A percentile compares a stretch with the other conserved stretches of the same genome.
These are phyloP conservation scores for Thielaviopsis musarum DNA, from an alignment of 2,329 filamentous ascomycete species.

Conservation along the genomic window DNA sequence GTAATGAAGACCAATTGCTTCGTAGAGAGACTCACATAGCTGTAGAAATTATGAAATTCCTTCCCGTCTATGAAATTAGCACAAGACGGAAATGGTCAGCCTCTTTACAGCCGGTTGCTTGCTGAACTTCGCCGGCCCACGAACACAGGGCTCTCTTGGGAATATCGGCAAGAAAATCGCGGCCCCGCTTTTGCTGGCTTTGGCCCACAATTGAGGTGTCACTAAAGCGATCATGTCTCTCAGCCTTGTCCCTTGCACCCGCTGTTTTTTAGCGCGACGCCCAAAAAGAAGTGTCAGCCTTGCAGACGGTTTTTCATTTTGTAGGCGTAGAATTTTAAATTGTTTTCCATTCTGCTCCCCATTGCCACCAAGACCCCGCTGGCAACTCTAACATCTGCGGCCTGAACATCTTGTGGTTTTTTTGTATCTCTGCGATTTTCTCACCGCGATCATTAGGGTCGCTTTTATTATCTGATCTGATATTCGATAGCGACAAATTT, in stretches of 20 bases:
- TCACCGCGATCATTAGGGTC: background rate
- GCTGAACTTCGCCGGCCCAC: background rate
- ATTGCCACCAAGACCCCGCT: background rate
- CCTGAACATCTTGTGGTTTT: background rate
- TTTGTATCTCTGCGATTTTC: background rate
- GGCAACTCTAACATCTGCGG: background rate
- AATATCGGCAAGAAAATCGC: background rate
- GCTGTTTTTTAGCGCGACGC: background rate
- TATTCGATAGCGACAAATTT: background rate
- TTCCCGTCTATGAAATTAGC: background rate
- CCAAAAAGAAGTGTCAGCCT: conserved; percentile 4
- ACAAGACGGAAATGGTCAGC: background rate
- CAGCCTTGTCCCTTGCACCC: background rate
- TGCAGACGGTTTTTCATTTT: background rate
- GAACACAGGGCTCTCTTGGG: background rate
- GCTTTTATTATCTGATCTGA: background rate
- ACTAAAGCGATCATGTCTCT: background rate
- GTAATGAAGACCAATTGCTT: background rate
- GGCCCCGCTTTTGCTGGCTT: conserved; percentile 1
- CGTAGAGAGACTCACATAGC: background rate
- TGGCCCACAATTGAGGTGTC: background rate
- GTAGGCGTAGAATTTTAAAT: background rate
- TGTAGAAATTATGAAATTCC: background rate
- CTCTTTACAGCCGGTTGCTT: background rate
- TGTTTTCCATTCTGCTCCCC: background rate